Conservation (phyloP, 148 eudicot genomes). For the Amaranthus cruentus region DNA sequence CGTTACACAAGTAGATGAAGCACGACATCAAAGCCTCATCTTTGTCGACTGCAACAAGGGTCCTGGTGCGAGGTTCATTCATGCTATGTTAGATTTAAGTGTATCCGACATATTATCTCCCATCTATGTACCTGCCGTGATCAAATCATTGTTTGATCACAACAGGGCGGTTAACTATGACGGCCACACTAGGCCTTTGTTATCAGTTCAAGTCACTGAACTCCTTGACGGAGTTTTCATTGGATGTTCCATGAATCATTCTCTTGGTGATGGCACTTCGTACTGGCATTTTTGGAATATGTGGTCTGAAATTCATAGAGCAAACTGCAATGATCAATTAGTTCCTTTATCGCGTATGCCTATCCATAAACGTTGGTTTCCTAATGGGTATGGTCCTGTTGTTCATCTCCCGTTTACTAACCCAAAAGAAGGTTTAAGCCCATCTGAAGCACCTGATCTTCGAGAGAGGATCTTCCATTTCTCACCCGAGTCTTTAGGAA, state of each 20-base stretch:
- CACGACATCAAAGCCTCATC: neutral
- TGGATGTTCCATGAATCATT: conserved; percentile 49
- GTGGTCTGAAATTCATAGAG: conserved; percentile 31
- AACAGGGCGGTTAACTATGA: conserved; percentile 22
- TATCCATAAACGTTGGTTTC: conserved; percentile 15
- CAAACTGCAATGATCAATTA: neutral
- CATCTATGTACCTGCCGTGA: conserved; percentile 4
- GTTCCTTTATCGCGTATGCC: conserved; percentile 4
- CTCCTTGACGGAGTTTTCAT: conserved; percentile 43
- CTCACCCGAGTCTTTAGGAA: conserved; percentile 46
- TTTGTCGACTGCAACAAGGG: conserved; percentile 19
- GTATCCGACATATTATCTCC: neutral
- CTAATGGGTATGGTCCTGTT: conserved; percentile 22
- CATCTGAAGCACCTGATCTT: conserved; percentile 22
- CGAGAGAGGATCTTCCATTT: conserved; percentile 64
- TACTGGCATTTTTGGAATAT: conserved; percentile 51
- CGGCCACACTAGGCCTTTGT: conserved; percentile 29
- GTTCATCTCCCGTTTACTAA: conserved; percentile 16
- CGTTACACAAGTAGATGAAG: neutral
- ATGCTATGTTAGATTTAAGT: neutral
- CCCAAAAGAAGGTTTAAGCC: conserved; percentile 22
- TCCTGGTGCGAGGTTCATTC: conserved; percentile 4
- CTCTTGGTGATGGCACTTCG: conserved; percentile 44
- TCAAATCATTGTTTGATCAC: conserved; percentile 27
- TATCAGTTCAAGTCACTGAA: conserved; percentile 48